Percentiles rank a stretch among this genome's conserved stretches.
These are phyloP conservation scores for Calycina herbarum DNA, from an alignment of 2,329 filamentous ascomycete genomes.

Conservation along the genomic window DNA sequence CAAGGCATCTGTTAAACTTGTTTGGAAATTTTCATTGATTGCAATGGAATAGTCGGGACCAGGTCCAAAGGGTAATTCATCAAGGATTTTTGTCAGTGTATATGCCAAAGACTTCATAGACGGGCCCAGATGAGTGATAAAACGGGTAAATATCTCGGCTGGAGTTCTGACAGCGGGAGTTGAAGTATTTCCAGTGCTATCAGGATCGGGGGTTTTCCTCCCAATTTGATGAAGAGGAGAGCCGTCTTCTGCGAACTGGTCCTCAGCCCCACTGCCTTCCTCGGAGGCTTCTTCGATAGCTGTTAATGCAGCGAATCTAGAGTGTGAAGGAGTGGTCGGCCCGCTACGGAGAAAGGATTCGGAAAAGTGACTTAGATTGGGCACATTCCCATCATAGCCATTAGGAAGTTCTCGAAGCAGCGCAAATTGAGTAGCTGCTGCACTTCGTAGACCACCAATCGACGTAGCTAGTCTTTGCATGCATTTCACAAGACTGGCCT, in stretches of 20 bases:
- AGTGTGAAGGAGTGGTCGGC: constrained; percentile 36
- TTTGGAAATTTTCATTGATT: constrained; percentile 76
- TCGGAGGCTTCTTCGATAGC: constrained; percentile 64
- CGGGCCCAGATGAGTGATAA: constrained; percentile 84
- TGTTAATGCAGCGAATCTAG: constrained; percentile 51
- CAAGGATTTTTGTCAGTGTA: constrained; percentile 83
- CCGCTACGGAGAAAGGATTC: constrained; percentile 17
- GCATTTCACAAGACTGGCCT: constrained; percentile 78
- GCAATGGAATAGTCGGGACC: constrained; percentile 67
- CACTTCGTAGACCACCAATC: constrained; percentile 85
- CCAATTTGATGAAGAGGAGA: constrained; percentile 22
- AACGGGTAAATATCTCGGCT: constrained; percentile 86
- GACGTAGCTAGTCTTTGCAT: constrained; percentile 84
- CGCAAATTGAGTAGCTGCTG: constrained; percentile 84
- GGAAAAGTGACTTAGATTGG: constrained; percentile 16
- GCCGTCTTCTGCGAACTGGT: constrained; percentile 25
- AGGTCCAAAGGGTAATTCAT: constrained; percentile 78
- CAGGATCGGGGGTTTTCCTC: constrained; percentile 21
- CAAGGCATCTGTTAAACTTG: constrained; percentile 79
- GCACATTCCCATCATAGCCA: constrained; percentile 25
- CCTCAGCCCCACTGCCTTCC: constrained; percentile 53
- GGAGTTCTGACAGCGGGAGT: constrained; percentile 55
- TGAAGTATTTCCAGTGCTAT: background rate
- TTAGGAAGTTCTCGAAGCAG: constrained; percentile 65
- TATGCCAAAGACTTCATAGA: constrained; percentile 96